Percentiles rank a stretch among this genome's conserved stretches.
Evolutionary conservation across 192 early-diverging fungal genomes (phyloP).

Genomic region (Coemansia sp.): DNA sequence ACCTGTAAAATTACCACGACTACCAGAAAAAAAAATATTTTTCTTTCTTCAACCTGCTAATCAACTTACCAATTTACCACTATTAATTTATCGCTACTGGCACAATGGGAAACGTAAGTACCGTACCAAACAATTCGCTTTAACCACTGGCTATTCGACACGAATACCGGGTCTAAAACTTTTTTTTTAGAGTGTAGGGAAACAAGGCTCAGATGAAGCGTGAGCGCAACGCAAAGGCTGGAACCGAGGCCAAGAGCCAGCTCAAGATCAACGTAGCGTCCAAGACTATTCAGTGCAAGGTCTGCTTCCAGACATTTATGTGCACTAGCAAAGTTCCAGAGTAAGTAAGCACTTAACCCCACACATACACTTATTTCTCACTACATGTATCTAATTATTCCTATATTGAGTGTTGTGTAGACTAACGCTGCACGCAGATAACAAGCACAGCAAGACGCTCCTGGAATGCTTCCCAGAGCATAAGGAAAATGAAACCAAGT

Average conservation of each 20-base stretch:
- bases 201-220: constrained; percentile 52
- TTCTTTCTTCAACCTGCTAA: neutral
- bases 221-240: constrained; percentile 65
- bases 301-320: constrained; percentile 81
- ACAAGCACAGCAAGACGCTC: constrained; percentile 75
- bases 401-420: neutral
- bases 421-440: constrained; percentile 70
- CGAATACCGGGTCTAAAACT: constrained; percentile 5
- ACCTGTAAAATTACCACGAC: neutral
- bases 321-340: constrained; percentile 64
- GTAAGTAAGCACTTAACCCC: constrained; percentile 47
- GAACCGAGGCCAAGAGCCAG: constrained; percentile 59
- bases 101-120: constrained; percentile 7
- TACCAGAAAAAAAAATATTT: neutral
- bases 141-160: constrained; percentile 17
- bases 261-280: constrained; percentile 80
- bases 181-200: constrained; percentile 13
- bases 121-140: neutral
- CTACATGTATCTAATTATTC: neutral
- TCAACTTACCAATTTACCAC: neutral
- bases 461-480: constrained; percentile 76
- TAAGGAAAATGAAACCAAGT: neutral
- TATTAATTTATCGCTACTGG: neutral
- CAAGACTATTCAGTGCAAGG: constrained; percentile 74
- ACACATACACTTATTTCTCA: neutral